Conservation (phyloP, 805 yeast species). For the Henningerozyma blattae region DNA sequence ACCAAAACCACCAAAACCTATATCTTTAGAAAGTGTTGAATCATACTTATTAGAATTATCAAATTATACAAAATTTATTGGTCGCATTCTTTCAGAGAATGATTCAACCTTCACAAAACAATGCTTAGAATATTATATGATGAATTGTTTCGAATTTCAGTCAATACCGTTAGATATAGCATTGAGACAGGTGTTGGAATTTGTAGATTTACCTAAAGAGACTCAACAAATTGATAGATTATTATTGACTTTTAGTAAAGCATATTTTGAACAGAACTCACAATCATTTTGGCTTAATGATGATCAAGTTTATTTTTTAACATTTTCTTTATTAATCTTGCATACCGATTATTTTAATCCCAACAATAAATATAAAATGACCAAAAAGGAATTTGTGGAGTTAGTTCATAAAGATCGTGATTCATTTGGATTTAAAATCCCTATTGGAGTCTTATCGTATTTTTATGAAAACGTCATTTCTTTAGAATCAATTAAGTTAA, state of each 20-base stretch:
- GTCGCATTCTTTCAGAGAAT: slow-evolving; percentile 19
- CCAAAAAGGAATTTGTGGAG: slow-evolving; percentile 46
- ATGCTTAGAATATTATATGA: slow-evolving; percentile 20
- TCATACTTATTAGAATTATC: slow-evolving; percentile 18
- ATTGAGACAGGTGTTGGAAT: slow-evolving; percentile 44
- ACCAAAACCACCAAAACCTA: slow-evolving; percentile 25
- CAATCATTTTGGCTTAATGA: slow-evolving; percentile 22
- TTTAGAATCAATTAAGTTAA: slow-evolving; percentile 35
- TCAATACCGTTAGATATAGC: slow-evolving; percentile 56
- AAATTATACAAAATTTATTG: slow-evolving; percentile 22
- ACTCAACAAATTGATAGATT: slow-evolving; percentile 67
- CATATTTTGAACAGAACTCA: slow-evolving; percentile 31
- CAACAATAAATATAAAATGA: slow-evolving; percentile 56
- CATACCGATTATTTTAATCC: slow-evolving; percentile 66
- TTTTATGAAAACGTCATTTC: slow-evolving; percentile 56
- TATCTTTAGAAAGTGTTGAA: slow-evolving; percentile 17
- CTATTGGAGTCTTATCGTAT: slow-evolving; percentile 39
- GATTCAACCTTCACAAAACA: slow-evolving; percentile 16
- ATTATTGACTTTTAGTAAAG: slow-evolving; percentile 41
- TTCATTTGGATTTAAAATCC: slow-evolving; percentile 17
- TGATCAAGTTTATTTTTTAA: slow-evolving; percentile 50
- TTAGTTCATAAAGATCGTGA: slow-evolving; percentile 28
- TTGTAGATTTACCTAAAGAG: slow-evolving; percentile 53
- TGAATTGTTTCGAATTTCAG: slow-evolving; percentile 33
- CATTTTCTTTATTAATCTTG: slow-evolving; percentile 54